Conservation (phyloP, 148 eudicot species). For the Camellia granthamiana region DNA sequence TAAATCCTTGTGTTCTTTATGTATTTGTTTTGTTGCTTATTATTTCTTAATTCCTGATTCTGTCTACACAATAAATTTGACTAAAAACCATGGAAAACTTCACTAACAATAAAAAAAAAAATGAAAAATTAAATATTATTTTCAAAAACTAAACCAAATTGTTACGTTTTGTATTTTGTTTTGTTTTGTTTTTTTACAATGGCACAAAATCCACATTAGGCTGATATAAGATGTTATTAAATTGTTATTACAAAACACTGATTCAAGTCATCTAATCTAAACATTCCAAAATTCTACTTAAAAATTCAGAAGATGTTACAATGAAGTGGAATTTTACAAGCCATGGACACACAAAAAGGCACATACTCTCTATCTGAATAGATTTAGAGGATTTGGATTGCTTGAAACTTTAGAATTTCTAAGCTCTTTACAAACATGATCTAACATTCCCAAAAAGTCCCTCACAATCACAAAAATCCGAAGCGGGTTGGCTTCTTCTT, state of each 20-base stretch:
- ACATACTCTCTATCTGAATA: constrained; percentile 49
- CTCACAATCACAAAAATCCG: constrained; percentile 85
- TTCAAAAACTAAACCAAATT: too few relatives aligned
- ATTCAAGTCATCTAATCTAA: constrained; percentile 1
- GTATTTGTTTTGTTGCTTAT: too few relatives aligned
- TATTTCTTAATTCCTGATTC: too few relatives aligned
- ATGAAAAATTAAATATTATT: too few relatives aligned
- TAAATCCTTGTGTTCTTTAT: too few relatives aligned
- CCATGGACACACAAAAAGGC: constrained; percentile 26
- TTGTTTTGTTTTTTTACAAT: neutral
- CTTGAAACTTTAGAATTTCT: constrained; percentile 50
- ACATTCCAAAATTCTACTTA: constrained; percentile 21
- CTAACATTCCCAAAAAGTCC: constrained; percentile 85
- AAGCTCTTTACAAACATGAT: constrained; percentile 89
- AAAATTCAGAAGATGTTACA: constrained; percentile 17
- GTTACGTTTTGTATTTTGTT: too few relatives aligned
- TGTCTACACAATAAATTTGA: too few relatives aligned
- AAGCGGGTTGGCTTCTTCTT: constrained; percentile 75
- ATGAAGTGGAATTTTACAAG: neutral
- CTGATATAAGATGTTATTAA: neutral
- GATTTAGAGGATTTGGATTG: constrained; percentile 66
- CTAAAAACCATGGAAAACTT: too few relatives aligned
- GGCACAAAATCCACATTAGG: neutral
- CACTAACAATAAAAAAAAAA: too few relatives aligned
- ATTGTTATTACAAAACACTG: constrained; percentile 14